A percentile compares a stretch with the other conserved stretches of the same genome.
phyloP scores from a whole-genome alignment of 371 early-diverging fungal species.

The Saksenaea oblongispora region DNA sequence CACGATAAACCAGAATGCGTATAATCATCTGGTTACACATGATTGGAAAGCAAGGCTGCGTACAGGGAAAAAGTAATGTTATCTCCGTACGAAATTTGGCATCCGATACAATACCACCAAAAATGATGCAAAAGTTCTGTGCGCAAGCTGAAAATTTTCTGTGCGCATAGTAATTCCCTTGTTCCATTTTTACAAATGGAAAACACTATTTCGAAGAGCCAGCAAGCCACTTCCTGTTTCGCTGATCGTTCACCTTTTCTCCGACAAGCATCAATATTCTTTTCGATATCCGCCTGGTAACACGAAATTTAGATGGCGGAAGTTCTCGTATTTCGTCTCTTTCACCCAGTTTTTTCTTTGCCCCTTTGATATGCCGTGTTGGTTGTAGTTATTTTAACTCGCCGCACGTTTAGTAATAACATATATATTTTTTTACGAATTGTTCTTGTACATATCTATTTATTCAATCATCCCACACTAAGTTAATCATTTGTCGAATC shows the following conservation, averaged over 20 bases:
- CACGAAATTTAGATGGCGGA: background rate
- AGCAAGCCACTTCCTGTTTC: background rate
- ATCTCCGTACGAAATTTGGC: no score
- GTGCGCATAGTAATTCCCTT: no score
- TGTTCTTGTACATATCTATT: background rate
- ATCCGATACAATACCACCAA: no score
- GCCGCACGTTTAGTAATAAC: background rate
- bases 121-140: no score
- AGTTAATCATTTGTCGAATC: conserved; percentile 2
- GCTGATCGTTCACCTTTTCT: background rate
- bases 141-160: no score
- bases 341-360: background rate
- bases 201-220: no score
- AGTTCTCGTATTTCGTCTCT: background rate
- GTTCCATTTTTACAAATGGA: no score
- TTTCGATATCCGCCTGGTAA: background rate
- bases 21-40: no score
- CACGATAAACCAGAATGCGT: no score
- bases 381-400: background rate
- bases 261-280: background rate
- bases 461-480: background rate
- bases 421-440: background rate
- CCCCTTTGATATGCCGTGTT: background rate
- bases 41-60: no score
- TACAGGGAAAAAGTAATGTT: no score